These are phyloP conservation scores for Xerocomellus dryophilus DNA, from an alignment of 768 basidiomycete genomes.

Conservation along the genomic window DNA sequence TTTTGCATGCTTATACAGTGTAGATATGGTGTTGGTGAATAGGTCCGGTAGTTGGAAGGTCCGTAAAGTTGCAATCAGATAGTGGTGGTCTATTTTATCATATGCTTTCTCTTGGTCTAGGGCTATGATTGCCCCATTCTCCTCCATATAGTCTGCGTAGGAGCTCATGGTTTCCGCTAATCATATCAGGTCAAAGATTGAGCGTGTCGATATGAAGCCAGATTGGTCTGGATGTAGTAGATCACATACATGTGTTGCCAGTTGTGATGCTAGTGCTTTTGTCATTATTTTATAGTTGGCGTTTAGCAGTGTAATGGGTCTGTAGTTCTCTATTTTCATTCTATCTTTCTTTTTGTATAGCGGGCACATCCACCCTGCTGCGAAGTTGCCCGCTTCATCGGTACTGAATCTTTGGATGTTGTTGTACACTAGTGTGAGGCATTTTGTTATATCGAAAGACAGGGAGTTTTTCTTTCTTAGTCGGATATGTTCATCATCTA, in stretches of 20 bases:
- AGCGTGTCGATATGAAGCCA: slow-evolving; percentile 34
- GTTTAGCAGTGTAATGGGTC: slow-evolving; percentile 38
- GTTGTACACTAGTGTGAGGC: too few species aligned
- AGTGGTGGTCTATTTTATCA: slow-evolving; percentile 35
- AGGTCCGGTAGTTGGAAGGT: background rate
- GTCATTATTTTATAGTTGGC: slow-evolving; percentile 35
- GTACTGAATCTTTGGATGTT: too few species aligned
- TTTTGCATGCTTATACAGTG: background rate
- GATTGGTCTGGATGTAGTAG: slow-evolving; percentile 31
- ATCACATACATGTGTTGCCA: slow-evolving; percentile 16
- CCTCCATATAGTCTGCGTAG: slow-evolving; percentile 11
- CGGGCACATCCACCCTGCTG: background rate
- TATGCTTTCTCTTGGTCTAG: slow-evolving; percentile 41
- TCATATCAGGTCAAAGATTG: slow-evolving; percentile 32
- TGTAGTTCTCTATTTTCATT: slow-evolving; percentile 14
- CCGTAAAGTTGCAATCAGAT: slow-evolving; percentile 5
- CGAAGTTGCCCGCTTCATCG: background rate
- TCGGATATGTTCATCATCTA: too few species aligned
- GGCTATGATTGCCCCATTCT: slow-evolving; percentile 27
- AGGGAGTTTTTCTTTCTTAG: too few species aligned
- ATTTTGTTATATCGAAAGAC: too few species aligned
- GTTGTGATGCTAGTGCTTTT: slow-evolving; percentile 18
- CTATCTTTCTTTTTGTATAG: background rate
- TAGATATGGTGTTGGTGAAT: background rate
- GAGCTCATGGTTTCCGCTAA: slow-evolving; percentile 26